phyloP scores from a whole-genome alignment of 495 filamentous ascomycete species.

The Friedmanniomyces simplex region DNA sequence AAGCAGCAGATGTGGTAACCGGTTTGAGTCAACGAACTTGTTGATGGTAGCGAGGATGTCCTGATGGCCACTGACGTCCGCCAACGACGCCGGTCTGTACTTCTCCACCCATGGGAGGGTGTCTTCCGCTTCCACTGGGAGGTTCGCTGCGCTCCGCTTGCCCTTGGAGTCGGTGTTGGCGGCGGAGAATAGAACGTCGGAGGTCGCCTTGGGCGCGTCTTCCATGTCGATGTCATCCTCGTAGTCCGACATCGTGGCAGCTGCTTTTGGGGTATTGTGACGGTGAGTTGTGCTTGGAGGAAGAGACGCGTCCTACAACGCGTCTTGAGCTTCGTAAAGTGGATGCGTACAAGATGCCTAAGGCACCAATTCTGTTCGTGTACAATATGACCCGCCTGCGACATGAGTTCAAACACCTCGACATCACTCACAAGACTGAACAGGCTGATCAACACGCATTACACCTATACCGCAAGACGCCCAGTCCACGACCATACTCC shows the following conservation, averaged over 20 bases:
- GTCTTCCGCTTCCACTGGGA: slow-evolving; percentile 90
- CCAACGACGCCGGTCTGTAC: slow-evolving; percentile 77
- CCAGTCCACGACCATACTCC: too few relatives aligned
- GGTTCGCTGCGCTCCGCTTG: slow-evolving; percentile 82
- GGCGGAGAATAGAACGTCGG: slow-evolving; percentile 49
- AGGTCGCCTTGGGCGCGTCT: slow-evolving; percentile 49
- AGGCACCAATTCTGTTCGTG: too few relatives aligned
- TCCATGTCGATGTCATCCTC: slow-evolving; percentile 78
- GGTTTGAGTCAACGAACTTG: slow-evolving; percentile 86
- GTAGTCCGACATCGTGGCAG: slow-evolving; percentile 28
- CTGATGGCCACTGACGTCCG: slow-evolving; percentile 94
- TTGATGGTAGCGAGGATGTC: slow-evolving; percentile 96
- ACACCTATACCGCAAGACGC: too few relatives aligned
- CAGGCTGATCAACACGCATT: too few relatives aligned
- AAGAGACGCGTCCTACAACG: neutral
- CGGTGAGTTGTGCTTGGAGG: neutral
- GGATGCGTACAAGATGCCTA: neutral
- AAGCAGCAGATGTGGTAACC: slow-evolving; percentile 91
- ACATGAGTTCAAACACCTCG: too few relatives aligned
- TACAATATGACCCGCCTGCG: neutral
- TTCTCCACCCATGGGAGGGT: slow-evolving; percentile 99
- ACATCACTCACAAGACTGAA: too few relatives aligned
- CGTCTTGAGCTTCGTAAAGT: neutral
- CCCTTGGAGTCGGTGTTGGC: slow-evolving; percentile 58
- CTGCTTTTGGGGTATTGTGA: neutral